Evolutionary conservation across 1,284 basidiomycete species (phyloP), one percentile per base, ranked within the genome.

Genomic region (Vanrija humicola): DNA sequence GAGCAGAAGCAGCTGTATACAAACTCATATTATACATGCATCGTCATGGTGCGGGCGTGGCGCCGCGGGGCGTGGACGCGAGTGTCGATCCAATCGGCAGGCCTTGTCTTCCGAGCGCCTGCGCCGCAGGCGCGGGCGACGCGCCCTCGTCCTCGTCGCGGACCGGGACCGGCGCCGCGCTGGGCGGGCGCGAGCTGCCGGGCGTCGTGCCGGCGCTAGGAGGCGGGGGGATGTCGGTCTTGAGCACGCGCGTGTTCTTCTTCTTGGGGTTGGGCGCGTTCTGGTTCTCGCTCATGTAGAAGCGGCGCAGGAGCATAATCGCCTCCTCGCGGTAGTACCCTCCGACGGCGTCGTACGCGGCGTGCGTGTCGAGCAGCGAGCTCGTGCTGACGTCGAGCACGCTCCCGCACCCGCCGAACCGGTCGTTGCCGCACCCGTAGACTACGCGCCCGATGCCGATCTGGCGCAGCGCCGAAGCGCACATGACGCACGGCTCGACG

Each of bases 401-500:
- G 67, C 94, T 95, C 40, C 92, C 95, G 73, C 93, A 97, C 2
- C 96, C 96, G 6, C 96, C 96, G 66, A 99, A 99, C 52, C 94
- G 83, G 66, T 98, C 95, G 73, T 99, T 98, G 18, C 85, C 89
- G 66, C 91, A 96, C 1, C 96, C 96, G 72, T 91, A 98, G 56
- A 87, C 90, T 3, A 98, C 95, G 56, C 87, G 83, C 55, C 85
- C 84, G 68, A 99, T 93, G 7, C 95, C 94, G 58, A 95, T 79
- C 76, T 98, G 95, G 48, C 95, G 83, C 46, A 98, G 81, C 6
- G 95, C 96, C 26, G 89, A 90, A 5, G 93, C 91, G 65, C 96
- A 99, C 96, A 99, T 98, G 70, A 98, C 91, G 75, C 96, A 99
- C 0, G 96, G 96, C 77, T 99, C 96, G 51, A 99, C 94, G 0